Conservation (phyloP, 495 filamentous ascomycete genomes). For the Hypoxylon rickii region DNA sequence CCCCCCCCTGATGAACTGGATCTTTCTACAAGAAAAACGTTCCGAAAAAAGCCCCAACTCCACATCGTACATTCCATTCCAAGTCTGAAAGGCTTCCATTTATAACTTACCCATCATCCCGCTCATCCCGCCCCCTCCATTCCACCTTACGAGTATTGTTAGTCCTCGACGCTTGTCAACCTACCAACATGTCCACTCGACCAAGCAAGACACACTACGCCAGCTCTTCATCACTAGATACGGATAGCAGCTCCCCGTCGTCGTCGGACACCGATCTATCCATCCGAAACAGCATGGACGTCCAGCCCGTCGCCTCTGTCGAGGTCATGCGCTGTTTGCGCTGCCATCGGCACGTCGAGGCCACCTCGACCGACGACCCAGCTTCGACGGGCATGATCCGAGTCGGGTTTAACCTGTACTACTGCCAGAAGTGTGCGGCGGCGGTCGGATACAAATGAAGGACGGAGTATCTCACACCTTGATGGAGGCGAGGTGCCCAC, state of each 20-base stretch:
- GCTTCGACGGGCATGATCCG: constrained; percentile 62
- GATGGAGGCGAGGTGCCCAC: not conserved
- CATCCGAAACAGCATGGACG: constrained; percentile 48
- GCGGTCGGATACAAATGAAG: constrained; percentile 72
- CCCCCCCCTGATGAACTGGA: constrained; percentile 28
- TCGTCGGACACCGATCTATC: constrained; percentile 50
- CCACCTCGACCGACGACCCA: constrained; percentile 58
- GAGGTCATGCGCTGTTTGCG: constrained; percentile 59
- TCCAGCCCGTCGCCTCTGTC: constrained; percentile 52
- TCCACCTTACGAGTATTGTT: not conserved
- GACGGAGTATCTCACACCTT: not conserved
- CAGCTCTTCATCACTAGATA: constrained; percentile 43
- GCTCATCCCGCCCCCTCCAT: constrained; percentile 16
- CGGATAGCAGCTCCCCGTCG: constrained; percentile 45
- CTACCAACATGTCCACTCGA: constrained; percentile 44
- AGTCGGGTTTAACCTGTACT: constrained; percentile 79
- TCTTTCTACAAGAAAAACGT: constrained; percentile 28
- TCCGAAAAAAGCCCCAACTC: constrained; percentile 31
- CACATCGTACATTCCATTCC: constrained; percentile 24
- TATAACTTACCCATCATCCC: constrained; percentile 25
- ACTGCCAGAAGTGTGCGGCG: constrained; percentile 73
- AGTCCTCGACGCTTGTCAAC: constrained; percentile 10
- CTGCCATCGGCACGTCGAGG: constrained; percentile 59
- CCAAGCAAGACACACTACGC: constrained; percentile 43
- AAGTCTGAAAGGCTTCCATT: constrained; percentile 19